phyloP scores from a whole-genome alignment of 257 asterid species.

The Eustoma russellianum region DNA sequence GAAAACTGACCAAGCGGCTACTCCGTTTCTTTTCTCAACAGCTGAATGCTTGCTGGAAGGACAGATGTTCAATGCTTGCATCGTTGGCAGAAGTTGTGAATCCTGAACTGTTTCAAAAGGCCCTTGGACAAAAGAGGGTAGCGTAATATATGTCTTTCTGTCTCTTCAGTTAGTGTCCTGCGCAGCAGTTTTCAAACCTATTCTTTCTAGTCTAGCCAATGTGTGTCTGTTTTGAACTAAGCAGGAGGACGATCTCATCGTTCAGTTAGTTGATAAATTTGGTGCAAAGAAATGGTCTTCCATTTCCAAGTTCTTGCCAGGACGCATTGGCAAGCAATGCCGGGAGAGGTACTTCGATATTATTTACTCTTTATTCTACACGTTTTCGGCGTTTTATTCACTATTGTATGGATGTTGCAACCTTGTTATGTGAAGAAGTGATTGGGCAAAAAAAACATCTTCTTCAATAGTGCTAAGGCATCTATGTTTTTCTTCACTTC shows the following conservation, averaged over 20 bases:
- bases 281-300: conserved; percentile 65
- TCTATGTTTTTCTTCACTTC: background rate
- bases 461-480: background rate
- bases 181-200: background rate
- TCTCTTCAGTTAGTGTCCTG: background rate
- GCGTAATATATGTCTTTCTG: conserved; percentile 1
- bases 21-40: conserved; percentile 22
- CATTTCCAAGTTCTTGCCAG: conserved; percentile 55
- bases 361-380: conserved; percentile 3
- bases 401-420: background rate
- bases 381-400: background rate
- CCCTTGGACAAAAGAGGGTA: conserved; percentile 88
- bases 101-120: conserved; percentile 77
- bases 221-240: conserved; percentile 8
- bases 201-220: conserved; percentile 6
- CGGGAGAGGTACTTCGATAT: conserved; percentile 54
- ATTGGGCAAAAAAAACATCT: too few species aligned
- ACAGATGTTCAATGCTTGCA: conserved; percentile 84
- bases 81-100: conserved; percentile 87
- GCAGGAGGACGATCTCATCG: conserved; percentile 71
- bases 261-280: conserved; percentile 45
- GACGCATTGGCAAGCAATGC: conserved; percentile 92
- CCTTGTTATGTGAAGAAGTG: background rate
- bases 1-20: conserved; percentile 1
- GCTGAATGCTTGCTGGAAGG: conserved; percentile 65